Evolutionary conservation across 2,329 filamentous ascomycete species (phyloP), one percentile per base, ranked within the genome.

Genomic region (Alternaria triticimaculans): DNA sequence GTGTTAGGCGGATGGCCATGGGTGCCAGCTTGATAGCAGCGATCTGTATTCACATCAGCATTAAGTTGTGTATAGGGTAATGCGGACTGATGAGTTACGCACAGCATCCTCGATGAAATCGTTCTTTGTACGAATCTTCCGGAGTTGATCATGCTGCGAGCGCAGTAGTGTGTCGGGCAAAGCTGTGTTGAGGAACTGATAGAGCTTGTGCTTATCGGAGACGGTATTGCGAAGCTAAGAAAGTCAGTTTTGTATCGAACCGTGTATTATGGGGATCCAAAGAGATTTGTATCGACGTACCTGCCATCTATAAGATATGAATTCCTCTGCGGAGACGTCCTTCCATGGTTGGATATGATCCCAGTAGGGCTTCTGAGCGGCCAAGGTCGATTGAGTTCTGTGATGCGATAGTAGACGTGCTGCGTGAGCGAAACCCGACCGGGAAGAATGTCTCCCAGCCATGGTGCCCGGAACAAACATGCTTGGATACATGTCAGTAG

Each of bases 1-100:
- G 88, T 33, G 87, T 89, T 60, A 90, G 77, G 10, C 87, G 82
- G 43, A 89, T 82, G 0, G 87, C 82, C 88, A 90, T 90, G 3
- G 87, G 85, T 1, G 87, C 85, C 6, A 80, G 72, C 20, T 79
- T 81, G 57, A 89, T 82, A 11, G 87, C 88, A 15, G 80, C 78
- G 25, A 82, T 71, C 61, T 63, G 14, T 15, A 18, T 33, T 4
- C 20, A 3, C 2, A 18, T 63, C 14, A 63, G 33, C 12, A 50
- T 55, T 18, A 21, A 15, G 3, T 9, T 12, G 25, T 21, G 14
- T 25, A 12, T 2, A 8, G 7, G 20, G 30, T n/a, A 12, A 12
- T 23, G 5, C 33, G 23, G 12, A 15, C 3, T 25, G 3, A 12
- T 28, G 11, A 44, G 9, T 23, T 10, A 53, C 61, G 4, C 46